Evolutionary conservation across 176 grass and related monocot species (phyloP).

Genomic region (Avena atlantica): DNA sequence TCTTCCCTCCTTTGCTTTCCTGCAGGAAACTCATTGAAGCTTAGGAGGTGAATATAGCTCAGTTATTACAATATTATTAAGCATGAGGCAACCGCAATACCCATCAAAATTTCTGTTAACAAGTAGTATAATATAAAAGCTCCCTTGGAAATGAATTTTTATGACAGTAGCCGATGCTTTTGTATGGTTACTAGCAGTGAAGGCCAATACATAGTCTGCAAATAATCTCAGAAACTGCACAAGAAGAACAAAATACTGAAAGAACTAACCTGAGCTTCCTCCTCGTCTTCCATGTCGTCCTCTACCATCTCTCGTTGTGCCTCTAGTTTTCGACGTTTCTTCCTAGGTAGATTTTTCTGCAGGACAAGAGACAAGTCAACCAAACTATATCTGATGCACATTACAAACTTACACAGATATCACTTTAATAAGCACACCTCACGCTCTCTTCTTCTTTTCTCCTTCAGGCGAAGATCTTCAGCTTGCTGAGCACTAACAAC

Average conservation of each 20-base stretch:
- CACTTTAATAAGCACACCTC: slow-evolving; percentile 58
- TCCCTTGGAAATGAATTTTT: not conserved
- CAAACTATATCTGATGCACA: slow-evolving; percentile 21
- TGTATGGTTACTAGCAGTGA: not conserved
- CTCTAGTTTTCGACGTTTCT: slow-evolving; percentile 84
- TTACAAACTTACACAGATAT: slow-evolving; percentile 21
- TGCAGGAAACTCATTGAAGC: slow-evolving; percentile 6
- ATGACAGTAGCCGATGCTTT: not conserved
- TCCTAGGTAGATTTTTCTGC: slow-evolving; percentile 91
- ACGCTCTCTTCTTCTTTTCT: slow-evolving; percentile 82
- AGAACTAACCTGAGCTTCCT: slow-evolving; percentile 59
- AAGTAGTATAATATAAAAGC: not conserved
- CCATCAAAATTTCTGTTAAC: not conserved
- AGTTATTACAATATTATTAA: not conserved
- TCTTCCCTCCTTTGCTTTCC: slow-evolving; percentile 64
- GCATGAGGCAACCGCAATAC: not conserved
- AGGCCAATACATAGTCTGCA: not conserved
- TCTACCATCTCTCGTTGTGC: slow-evolving; percentile 75
- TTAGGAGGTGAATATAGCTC: slow-evolving; percentile 34
- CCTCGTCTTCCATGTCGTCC: slow-evolving; percentile 59
- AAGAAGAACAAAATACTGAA: slow-evolving; percentile 28
- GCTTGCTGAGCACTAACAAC: slow-evolving; percentile 89
- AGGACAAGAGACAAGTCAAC: not conserved
- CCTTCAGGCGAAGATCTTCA: slow-evolving; percentile 85
- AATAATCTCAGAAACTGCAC: not conserved